These are phyloP conservation scores for Hypoxylon sp. DNA, from an alignment of 2,329 filamentous ascomycete genomes.

Conservation along the genomic window DNA sequence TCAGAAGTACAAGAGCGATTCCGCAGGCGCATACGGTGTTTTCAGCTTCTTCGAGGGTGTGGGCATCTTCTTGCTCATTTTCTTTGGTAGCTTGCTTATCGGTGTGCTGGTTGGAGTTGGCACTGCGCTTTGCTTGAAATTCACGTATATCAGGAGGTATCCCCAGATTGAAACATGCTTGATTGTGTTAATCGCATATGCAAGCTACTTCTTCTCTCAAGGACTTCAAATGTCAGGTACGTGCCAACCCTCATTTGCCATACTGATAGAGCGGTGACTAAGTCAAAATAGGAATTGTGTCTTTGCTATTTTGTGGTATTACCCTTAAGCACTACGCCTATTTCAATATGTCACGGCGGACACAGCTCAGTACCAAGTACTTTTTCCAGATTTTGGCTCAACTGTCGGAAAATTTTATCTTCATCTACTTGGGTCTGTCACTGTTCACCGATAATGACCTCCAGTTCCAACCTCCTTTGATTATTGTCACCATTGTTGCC, in stretches of 20 bases:
- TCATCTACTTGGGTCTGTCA: slow-evolving; percentile 96
- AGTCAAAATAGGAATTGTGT: slow-evolving; percentile 79
- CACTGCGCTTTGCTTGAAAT: slow-evolving; percentile 89
- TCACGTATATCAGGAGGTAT: slow-evolving; percentile 90
- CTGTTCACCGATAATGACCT: slow-evolving; percentile 91
- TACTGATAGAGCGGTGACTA: slow-evolving; percentile 1
- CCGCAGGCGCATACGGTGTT: slow-evolving; percentile 75
- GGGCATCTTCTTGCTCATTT: slow-evolving; percentile 93
- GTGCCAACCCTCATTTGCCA: slow-evolving; percentile 45
- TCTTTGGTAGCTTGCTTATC: slow-evolving; percentile 92
- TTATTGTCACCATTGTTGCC: slow-evolving; percentile 88
- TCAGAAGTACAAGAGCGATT: slow-evolving; percentile 85
- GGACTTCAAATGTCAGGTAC: slow-evolving; percentile 94
- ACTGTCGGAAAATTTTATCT: slow-evolving; percentile 98
- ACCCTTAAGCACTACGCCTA: slow-evolving; percentile 99
- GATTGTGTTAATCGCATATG: slow-evolving; percentile 92
- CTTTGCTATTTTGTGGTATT: slow-evolving; percentile 95
- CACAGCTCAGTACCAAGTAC: slow-evolving; percentile 97
- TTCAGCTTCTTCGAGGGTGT: slow-evolving; percentile 89
- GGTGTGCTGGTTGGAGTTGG: slow-evolving; percentile 86
- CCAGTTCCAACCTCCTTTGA: slow-evolving; percentile 92
- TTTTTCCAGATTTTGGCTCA: slow-evolving; percentile 95
- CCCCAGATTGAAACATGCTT: slow-evolving; percentile 97
- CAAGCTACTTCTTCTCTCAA: slow-evolving; percentile 97
- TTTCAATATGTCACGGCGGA: slow-evolving; percentile 99